Evolutionary conservation across 345 rosid genomes (phyloP).

Genomic region (Boechera divaricarpa): DNA sequence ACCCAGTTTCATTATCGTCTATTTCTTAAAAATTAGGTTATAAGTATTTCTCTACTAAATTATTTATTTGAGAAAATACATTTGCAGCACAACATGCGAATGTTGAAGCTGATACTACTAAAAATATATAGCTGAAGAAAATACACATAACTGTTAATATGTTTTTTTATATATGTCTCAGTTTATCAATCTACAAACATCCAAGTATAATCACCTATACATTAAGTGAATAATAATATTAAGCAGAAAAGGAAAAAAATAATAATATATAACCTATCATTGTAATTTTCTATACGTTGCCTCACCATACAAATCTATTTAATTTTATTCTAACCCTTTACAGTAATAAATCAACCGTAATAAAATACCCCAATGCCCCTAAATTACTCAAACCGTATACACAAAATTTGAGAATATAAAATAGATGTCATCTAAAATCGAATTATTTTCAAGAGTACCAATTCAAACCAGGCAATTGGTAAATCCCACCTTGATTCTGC

Average conservation of each 20-base stretch:
- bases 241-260: not conserved
- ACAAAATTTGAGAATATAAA: not conserved
- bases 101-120: not conserved
- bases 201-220: conserved; percentile 14
- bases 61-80: too few relatives aligned
- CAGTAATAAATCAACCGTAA: conserved; percentile 30
- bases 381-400: conserved; percentile 33
- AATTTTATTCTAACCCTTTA: conserved; percentile 24
- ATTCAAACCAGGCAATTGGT: conserved; percentile 70
- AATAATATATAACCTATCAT: conserved; percentile 12
- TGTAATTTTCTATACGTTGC: conserved; percentile 31
- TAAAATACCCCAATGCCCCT: conserved; percentile 24
- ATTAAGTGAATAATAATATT: not conserved
- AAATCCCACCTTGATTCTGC: conserved; percentile 53
- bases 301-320: conserved; percentile 34
- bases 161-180: conserved; percentile 1
- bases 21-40: not conserved
- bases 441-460: conserved; percentile 61
- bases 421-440: too few relatives aligned
- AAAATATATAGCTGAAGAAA: conserved; percentile 4
- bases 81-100: not conserved
- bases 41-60: too few relatives aligned
- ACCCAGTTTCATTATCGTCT: not conserved
- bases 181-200: conserved; percentile 24
- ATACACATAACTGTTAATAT: conserved; percentile 1